phyloP scores from a whole-genome alignment of 2,329 filamentous ascomycete species.

The Hypoxylon sp. region DNA sequence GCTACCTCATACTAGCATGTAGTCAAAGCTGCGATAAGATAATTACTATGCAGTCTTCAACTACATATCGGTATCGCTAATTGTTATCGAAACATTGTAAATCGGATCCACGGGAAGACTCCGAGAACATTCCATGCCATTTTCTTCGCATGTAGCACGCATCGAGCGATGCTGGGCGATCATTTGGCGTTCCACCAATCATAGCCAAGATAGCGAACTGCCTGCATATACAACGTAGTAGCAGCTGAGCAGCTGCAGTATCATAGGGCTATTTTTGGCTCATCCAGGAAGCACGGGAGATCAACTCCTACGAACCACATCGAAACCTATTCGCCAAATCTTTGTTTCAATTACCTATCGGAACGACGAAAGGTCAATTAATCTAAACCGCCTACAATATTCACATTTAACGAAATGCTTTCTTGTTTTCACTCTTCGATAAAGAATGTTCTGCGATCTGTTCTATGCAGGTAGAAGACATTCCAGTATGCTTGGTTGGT shows the following conservation, averaged over 20 bases:
- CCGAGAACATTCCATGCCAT: conserved; percentile 32
- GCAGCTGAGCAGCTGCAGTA: conserved; percentile 36
- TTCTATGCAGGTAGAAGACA: conserved; percentile 40
- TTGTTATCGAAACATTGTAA: background rate
- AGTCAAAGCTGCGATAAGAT: background rate
- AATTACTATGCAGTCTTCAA: background rate
- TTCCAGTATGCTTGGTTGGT: conserved; percentile 35
- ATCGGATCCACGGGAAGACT: conserved; percentile 38
- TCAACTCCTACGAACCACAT: conserved; percentile 31
- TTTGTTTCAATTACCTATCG: conserved; percentile 32
- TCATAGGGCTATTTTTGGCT: conserved; percentile 44
- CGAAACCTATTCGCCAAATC: conserved; percentile 22
- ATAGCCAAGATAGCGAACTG: conserved; percentile 26
- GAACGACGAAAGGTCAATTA: conserved; percentile 16
- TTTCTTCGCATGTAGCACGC: conserved; percentile 32
- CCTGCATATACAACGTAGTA: conserved; percentile 47
- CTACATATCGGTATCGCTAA: too few species aligned
- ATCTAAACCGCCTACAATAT: conserved; percentile 33
- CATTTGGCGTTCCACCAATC: conserved; percentile 34
- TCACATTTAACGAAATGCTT: conserved; percentile 17
- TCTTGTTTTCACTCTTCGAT: conserved; percentile 30
- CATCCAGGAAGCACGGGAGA: conserved; percentile 43
- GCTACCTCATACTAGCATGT: background rate
- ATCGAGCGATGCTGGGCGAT: conserved; percentile 35
- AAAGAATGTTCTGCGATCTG: conserved; percentile 39